Evolutionary conservation across 163 green algal genomes (phyloP), one percentile per base, ranked within the genome.

Genomic region (Scenedesmus sp.): DNA sequence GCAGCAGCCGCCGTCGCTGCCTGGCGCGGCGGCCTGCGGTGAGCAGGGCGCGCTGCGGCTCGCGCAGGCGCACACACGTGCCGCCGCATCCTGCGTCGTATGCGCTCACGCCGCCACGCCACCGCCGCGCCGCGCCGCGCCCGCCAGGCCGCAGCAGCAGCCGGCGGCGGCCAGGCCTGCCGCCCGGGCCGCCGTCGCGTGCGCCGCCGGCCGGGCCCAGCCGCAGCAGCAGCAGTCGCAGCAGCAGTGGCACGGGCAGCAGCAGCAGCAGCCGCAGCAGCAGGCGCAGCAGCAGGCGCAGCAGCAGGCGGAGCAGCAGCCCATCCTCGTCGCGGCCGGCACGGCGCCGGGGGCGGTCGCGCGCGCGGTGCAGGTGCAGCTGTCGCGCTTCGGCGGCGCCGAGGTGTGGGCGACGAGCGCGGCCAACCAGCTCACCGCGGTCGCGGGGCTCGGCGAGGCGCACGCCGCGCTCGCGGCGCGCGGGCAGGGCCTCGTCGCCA

Each of bases 321-420:
- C 54, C 7, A 77, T 77, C 14, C 54, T 20, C 3, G 33, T 77
- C 9, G 53, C 69, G 33, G n/a, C 51, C 11, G 54, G 33, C 39
- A 67, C 53, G n/a, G 44, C 33, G 17, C 33, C 29, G 15, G 9
- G 26, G 17, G 51, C 33, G 26, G 53, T 58, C 15, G 69, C 69
- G 14, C 57, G 48, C n/a, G 69, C 69, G 28, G 39, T 77, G 7
- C 18, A 22, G 2, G 17, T 56, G 29, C 53, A 67, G 31, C 54
- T 77, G 14, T 9, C 20, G 10, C 18, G 50, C 24, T 67, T 44
- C 29, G 54, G 69, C 34, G 29, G n/a, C 29, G 69, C 39, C 13
- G 50, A 77, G 39, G 33, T 77, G 5, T 77, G 69, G 69, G 69
- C 69, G 15, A 77, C 53, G 6, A 77, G 69, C 39, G n/a, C 39